Evolutionary conservation across 768 basidiomycete genomes (phyloP).

Genomic region (Boletus fagicola): DNA sequence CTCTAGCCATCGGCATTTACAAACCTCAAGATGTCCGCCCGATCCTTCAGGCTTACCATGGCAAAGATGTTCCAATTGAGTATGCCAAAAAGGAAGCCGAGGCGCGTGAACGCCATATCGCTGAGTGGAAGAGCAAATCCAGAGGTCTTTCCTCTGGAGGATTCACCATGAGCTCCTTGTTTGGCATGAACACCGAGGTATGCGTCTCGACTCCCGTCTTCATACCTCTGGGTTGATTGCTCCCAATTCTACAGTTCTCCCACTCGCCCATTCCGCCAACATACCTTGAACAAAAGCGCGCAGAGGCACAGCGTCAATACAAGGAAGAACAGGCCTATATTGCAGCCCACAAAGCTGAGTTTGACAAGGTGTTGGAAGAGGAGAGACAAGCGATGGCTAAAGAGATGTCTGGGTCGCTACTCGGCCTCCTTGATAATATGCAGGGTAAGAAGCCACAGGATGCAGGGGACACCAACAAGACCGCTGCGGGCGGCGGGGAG

Average conservation of each 20-base stretch:
- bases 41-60: constrained; percentile 79
- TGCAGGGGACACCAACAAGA: background rate
- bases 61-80: constrained; percentile 85
- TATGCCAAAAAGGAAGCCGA: constrained; percentile 88
- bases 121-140: constrained; percentile 69
- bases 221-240: background rate
- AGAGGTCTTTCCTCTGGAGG: constrained; percentile 37
- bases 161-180: constrained; percentile 47
- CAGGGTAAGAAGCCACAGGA: constrained; percentile 23
- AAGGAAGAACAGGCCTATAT: constrained; percentile 54
- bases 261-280: constrained; percentile 42
- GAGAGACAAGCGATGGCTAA: constrained; percentile 47
- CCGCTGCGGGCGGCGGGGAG: constrained; percentile 12
- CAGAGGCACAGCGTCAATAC: constrained; percentile 50
- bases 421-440: constrained; percentile 29
- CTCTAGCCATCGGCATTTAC: constrained; percentile 87
- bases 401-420: constrained; percentile 47
- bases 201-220: background rate
- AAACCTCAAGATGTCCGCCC: constrained; percentile 84
- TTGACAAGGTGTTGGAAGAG: constrained; percentile 51
- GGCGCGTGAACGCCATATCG: constrained; percentile 71
- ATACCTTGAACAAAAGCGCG: constrained; percentile 52
- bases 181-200: constrained; percentile 37
- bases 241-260: constrained; percentile 11
- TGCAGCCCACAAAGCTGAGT: constrained; percentile 47